Conservation (phyloP, 2,329 filamentous ascomycete genomes). For the Coniella lustricola region DNA sequence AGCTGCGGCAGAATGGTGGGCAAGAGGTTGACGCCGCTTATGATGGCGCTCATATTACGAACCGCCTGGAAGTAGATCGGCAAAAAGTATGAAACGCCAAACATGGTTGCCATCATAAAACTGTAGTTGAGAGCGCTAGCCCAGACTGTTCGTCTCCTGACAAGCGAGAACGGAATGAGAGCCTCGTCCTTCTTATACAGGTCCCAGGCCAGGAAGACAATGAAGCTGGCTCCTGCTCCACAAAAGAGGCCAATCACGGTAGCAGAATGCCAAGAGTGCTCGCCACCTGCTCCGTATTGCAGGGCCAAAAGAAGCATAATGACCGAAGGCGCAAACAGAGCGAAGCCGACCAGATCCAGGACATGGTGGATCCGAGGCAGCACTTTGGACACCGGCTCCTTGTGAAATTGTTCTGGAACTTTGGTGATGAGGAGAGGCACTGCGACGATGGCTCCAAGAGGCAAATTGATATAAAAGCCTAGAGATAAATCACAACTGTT, state of each 20-base stretch:
- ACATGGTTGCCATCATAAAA: slow-evolving; percentile 20
- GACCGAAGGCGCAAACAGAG: slow-evolving; percentile 34
- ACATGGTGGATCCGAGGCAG: background rate
- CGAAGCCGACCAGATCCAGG: slow-evolving; percentile 36
- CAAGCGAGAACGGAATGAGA: slow-evolving; percentile 22
- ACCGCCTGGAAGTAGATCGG: slow-evolving; percentile 34
- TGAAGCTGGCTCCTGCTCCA: slow-evolving; percentile 26
- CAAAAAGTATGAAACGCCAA: slow-evolving; percentile 23
- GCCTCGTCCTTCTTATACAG: slow-evolving; percentile 22
- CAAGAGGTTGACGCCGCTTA: slow-evolving; percentile 28
- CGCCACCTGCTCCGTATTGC: slow-evolving; percentile 35
- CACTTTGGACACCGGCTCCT: background rate
- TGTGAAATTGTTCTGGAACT: slow-evolving; percentile 27
- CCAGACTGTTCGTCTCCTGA: slow-evolving; percentile 14
- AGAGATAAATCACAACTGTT: too few species aligned
- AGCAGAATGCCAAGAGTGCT: slow-evolving; percentile 32
- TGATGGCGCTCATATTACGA: slow-evolving; percentile 21
- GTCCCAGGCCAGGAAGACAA: slow-evolving; percentile 36
- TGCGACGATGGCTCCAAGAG: slow-evolving; percentile 32
- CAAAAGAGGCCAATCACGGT: slow-evolving; percentile 34
- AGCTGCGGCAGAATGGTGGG: slow-evolving; percentile 20
- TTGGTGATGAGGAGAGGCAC: slow-evolving; percentile 25
- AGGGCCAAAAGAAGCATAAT: slow-evolving; percentile 38
- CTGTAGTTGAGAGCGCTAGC: slow-evolving; percentile 18
- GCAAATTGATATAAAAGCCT: slow-evolving; percentile 42